Percentiles rank a stretch among this genome's conserved stretches.
Conservation (phyloP, 2,329 filamentous ascomycete species). For the Alternaria triticina region DNA sequence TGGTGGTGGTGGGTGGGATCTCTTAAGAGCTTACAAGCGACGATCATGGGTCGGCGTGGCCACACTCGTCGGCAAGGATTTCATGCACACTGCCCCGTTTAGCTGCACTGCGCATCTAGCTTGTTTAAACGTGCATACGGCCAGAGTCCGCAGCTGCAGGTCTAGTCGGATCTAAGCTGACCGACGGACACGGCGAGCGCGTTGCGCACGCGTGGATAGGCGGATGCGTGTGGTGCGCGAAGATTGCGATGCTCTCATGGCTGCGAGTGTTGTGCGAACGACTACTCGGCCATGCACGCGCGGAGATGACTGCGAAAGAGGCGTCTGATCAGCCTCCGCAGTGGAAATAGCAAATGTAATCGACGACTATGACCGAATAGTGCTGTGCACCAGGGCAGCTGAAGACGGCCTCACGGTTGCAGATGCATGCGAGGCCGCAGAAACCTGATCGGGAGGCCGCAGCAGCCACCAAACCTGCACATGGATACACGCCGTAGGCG, state of each 20-base stretch:
- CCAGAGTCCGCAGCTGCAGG: slow-evolving; percentile 44
- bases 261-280: slow-evolving; percentile 23
- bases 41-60: slow-evolving; percentile 45
- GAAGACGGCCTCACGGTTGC: slow-evolving; percentile 34
- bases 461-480: slow-evolving; percentile 18
- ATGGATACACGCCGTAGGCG: slow-evolving; percentile 26
- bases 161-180: slow-evolving; percentile 48
- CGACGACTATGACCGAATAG: slow-evolving; percentile 18
- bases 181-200: slow-evolving; percentile 39
- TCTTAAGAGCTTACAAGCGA: slow-evolving; percentile 47
- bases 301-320: slow-evolving; percentile 43
- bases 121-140: slow-evolving; percentile 47
- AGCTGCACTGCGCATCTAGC: slow-evolving; percentile 46
- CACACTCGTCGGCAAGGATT: slow-evolving; percentile 43
- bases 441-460: slow-evolving; percentile 24
- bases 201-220: slow-evolving; percentile 45
- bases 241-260: slow-evolving; percentile 45
- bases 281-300: slow-evolving; percentile 32
- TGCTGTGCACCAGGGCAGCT: slow-evolving; percentile 35
- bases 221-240: slow-evolving; percentile 23
- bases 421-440: slow-evolving; percentile 28
- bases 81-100: slow-evolving; percentile 50
- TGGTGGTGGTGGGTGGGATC: slow-evolving; percentile 44
- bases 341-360: slow-evolving; percentile 39
- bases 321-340: slow-evolving; percentile 34